Evolutionary conservation across 2,329 filamentous ascomycete genomes (phyloP).

Genomic region (Chrysosporium queenslandicum): DNA sequence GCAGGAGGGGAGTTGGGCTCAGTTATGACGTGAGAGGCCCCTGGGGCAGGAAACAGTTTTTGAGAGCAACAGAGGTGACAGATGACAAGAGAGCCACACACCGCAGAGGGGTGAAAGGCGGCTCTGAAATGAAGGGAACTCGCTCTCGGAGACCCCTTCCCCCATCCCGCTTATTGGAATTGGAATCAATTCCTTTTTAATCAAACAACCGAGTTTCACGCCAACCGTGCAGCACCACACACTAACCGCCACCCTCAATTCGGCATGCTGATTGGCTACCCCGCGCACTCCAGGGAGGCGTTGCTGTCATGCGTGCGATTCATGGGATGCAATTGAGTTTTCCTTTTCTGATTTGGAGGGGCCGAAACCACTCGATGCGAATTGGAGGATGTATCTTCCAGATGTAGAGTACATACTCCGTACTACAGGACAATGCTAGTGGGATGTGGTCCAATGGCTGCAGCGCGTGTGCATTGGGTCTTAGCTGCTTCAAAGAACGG

Average conservation of each 20-base stretch:
- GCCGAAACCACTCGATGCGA: not conserved
- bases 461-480: constrained; percentile 6
- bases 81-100: not conserved
- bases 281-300: not conserved
- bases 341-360: not conserved
- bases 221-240: not conserved
- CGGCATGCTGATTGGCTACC: not conserved
- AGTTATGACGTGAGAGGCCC: not conserved
- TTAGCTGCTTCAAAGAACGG: no score
- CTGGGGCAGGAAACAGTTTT: not conserved
- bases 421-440: no score
- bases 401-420: no score
- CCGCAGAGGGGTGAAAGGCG: not conserved
- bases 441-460: not conserved
- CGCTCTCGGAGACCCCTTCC: no score
- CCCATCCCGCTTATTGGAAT: no score
- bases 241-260: not conserved
- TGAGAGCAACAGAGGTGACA: not conserved
- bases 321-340: constrained; percentile 12
- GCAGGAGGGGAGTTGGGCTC: no score
- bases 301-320: not conserved
- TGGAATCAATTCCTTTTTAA: no score
- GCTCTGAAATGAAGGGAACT: no score
- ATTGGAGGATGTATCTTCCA: no score
- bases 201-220: constrained; percentile 4